These are phyloP conservation scores for Petunia hybrid DNA, from an alignment of 305 asterid genomes.

Conservation along the genomic window DNA sequence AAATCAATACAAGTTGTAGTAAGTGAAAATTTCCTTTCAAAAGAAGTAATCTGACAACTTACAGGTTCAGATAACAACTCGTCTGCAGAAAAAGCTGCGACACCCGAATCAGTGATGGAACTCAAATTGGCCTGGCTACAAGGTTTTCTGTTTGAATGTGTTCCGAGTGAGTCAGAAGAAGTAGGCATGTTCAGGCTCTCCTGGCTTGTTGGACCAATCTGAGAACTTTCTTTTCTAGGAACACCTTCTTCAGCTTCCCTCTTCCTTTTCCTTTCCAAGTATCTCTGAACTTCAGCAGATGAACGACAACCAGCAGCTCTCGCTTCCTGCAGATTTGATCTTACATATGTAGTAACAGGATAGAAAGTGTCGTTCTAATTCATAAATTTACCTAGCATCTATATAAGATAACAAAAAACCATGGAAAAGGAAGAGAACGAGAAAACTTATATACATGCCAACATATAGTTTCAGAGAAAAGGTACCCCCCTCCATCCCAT, in stretches of 20 bases:
- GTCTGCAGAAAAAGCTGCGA: conserved; percentile 52
- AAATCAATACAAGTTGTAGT: neutral
- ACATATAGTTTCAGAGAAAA: neutral
- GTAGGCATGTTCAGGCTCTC: conserved; percentile 54
- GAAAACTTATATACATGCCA: neutral
- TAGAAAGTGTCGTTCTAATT: neutral
- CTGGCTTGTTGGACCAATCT: conserved; percentile 62
- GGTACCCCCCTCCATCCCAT: neutral
- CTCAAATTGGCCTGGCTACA: conserved; percentile 57
- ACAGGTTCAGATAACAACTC: conserved; percentile 67
- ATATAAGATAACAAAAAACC: neutral
- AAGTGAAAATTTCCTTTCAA: neutral
- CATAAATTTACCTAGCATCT: neutral
- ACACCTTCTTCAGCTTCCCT: conserved; percentile 59
- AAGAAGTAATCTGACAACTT: conserved; percentile 41
- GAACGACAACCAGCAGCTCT: conserved; percentile 77
- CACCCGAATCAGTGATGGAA: conserved; percentile 45
- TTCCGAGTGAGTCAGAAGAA: conserved; percentile 65
- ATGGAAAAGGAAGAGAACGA: conserved; percentile 4
- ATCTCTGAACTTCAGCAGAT: conserved; percentile 73
- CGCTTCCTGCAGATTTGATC: conserved; percentile 68
- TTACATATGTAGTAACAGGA: neutral
- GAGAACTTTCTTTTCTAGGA: conserved; percentile 56
- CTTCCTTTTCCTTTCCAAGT: conserved; percentile 64
- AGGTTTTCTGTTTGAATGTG: conserved; percentile 56